Evolutionary conservation across 164 flowering plant genomes (phyloP).

Genomic region (Chimonanthus praecox): DNA sequence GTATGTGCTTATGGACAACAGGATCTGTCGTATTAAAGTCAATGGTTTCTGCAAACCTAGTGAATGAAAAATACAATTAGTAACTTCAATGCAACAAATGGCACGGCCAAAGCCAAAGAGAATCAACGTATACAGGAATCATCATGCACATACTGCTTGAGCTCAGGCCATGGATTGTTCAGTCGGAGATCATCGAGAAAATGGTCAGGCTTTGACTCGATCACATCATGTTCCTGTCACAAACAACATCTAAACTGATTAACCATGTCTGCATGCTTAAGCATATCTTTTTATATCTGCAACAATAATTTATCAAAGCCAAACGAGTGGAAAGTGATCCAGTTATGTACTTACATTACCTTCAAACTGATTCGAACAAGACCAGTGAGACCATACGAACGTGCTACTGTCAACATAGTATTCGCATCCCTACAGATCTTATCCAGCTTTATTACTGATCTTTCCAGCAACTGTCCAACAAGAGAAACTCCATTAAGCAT

Average conservation of each 20-base stretch:
- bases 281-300: neutral
- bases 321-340: neutral
- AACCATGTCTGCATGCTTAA: neutral
- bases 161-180: constrained; percentile 97
- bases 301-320: neutral
- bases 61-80: constrained; percentile 6
- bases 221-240: constrained; percentile 80
- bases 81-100: neutral
- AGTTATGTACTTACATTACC: constrained; percentile 42
- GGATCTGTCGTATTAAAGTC: constrained; percentile 74
- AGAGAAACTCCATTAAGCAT: constrained; percentile 3
- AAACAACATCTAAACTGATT: neutral
- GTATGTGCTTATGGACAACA: constrained; percentile 89
- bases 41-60: constrained; percentile 78
- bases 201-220: constrained; percentile 99
- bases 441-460: constrained; percentile 75
- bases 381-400: constrained; percentile 96
- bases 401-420: constrained; percentile 77
- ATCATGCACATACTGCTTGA: constrained; percentile 40
- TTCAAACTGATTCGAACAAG: constrained; percentile 89
- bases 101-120: neutral
- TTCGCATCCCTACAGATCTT: constrained; percentile 80
- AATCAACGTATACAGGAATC: neutral
- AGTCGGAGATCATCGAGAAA: constrained; percentile 88
- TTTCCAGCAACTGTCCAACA: constrained; percentile 64